Evolutionary conservation across 371 early-diverging fungal genomes (phyloP).

Genomic region (Rhizomucor miehei): DNA sequence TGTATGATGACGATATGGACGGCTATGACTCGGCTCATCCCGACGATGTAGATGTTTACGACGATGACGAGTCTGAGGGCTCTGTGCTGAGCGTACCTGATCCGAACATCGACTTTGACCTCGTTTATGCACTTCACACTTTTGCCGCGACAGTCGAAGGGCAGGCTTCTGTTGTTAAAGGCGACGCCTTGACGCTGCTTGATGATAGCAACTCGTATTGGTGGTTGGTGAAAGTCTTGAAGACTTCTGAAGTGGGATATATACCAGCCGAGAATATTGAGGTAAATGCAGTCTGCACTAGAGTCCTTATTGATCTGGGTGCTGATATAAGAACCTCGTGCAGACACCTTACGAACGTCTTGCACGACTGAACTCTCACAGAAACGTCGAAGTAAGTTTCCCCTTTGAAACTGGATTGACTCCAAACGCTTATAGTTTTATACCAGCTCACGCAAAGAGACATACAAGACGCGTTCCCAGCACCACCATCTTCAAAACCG

Average conservation of each 20-base stretch:
- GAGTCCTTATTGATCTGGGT: too few relatives aligned
- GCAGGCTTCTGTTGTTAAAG: conserved; percentile 89
- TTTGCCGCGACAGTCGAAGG: conserved; percentile 95
- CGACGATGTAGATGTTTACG: conserved; percentile 39
- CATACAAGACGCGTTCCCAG: conserved; percentile 45
- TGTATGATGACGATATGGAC: conserved; percentile 46
- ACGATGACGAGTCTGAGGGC: conserved; percentile 50
- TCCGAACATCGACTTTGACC: conserved; percentile 72
- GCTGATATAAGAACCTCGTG: neutral
- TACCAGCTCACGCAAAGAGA: conserved; percentile 37
- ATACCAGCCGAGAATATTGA: conserved; percentile 97
- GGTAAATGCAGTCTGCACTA: conserved; percentile 29
- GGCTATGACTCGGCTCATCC: conserved; percentile 21
- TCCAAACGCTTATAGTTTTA: neutral
- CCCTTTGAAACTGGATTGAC: neutral
- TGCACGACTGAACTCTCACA: conserved; percentile 86
- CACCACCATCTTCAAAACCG: conserved; percentile 38
- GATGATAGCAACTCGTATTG: conserved; percentile 97
- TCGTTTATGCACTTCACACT: conserved; percentile 92
- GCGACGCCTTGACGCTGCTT: conserved; percentile 84
- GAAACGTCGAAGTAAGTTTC: conserved; percentile 62
- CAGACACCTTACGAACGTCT: conserved; percentile 88
- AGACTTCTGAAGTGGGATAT: conserved; percentile 90
- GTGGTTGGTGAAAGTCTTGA: conserved; percentile 94
- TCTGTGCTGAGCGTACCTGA: conserved; percentile 65